phyloP scores from a whole-genome alignment of 2,329 filamentous ascomycete genomes.

The Cladosporium sp. region DNA sequence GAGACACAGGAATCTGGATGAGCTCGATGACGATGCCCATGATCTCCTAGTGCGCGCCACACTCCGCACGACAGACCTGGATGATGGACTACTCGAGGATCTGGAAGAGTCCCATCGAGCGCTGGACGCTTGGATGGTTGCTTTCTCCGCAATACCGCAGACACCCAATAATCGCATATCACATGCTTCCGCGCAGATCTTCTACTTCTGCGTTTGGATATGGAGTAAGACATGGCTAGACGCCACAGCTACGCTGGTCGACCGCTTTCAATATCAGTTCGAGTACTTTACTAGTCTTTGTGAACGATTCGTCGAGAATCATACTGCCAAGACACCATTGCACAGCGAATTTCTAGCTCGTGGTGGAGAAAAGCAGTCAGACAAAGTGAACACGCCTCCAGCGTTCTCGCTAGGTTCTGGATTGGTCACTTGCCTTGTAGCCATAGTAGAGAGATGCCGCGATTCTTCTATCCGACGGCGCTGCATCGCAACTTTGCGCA shows the following conservation, averaged over 20 bases:
- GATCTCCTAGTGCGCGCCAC: background rate
- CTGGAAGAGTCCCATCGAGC: background rate
- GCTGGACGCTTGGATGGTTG: background rate
- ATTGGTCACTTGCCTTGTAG: slow-evolving; percentile 5
- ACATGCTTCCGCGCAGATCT: background rate
- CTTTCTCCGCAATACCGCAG: background rate
- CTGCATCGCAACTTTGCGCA: slow-evolving; percentile 5
- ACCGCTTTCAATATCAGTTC: slow-evolving; percentile 14
- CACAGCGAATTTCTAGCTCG: background rate
- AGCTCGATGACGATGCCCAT: background rate
- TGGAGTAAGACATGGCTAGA: slow-evolving; percentile 10
- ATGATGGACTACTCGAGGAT: background rate
- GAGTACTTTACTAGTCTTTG: slow-evolving; percentile 3
- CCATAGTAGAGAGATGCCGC: slow-evolving; percentile 12
- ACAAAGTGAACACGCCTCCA: background rate
- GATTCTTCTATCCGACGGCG: slow-evolving; percentile 12
- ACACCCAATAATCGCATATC: background rate
- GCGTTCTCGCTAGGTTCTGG: slow-evolving; percentile 5
- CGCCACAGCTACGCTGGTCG: slow-evolving; percentile 2
- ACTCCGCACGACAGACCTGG: background rate
- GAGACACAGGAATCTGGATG: background rate
- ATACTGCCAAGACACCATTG: background rate
- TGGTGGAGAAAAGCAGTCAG: background rate
- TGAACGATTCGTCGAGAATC: slow-evolving; percentile 9
- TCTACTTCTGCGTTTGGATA: slow-evolving; percentile 13